phyloP scores from a whole-genome alignment of 305 asterid genomes.

The Fraxinus latifolia region DNA sequence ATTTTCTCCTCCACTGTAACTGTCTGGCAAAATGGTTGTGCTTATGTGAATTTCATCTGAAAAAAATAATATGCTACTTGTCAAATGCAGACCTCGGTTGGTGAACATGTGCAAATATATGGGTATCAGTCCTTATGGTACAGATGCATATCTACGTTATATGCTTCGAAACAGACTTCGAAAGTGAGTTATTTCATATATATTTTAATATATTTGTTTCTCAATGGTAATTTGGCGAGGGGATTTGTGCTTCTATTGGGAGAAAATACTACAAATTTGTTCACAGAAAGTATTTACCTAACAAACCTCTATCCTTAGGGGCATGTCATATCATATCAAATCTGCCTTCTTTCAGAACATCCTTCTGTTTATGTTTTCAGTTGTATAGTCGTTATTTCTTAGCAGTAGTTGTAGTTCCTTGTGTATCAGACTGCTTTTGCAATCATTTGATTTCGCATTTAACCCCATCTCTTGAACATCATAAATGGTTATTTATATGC shows the following conservation, averaged over 20 bases:
- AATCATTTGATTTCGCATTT: not conserved
- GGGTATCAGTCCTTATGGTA: slow-evolving; percentile 78
- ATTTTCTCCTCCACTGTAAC: slow-evolving; percentile 2
- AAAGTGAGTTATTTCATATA: slow-evolving; percentile 53
- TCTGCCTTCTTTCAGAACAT: not conserved
- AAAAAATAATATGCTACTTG: slow-evolving; percentile 17
- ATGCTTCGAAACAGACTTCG: slow-evolving; percentile 86
- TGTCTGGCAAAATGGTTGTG: slow-evolving; percentile 22
- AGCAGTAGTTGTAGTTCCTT: not conserved
- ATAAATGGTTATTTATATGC: not conserved
- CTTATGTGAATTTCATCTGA: slow-evolving; percentile 21
- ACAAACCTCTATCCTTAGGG: not conserved
- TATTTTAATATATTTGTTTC: not conserved
- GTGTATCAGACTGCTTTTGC: not conserved
- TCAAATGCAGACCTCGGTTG: slow-evolving; percentile 78
- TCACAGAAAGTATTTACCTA: not conserved
- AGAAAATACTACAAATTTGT: not conserved
- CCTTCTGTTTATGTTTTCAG: not conserved
- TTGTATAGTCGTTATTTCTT: not conserved
- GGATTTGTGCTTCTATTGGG: slow-evolving; percentile 8
- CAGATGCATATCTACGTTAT: slow-evolving; percentile 86
- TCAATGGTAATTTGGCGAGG: not conserved
- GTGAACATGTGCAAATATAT: slow-evolving; percentile 97
- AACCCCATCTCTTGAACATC: not conserved
- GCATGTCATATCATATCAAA: slow-evolving; percentile 17